Conservation (phyloP, 148 eudicot species). For the Spergularia marina region DNA sequence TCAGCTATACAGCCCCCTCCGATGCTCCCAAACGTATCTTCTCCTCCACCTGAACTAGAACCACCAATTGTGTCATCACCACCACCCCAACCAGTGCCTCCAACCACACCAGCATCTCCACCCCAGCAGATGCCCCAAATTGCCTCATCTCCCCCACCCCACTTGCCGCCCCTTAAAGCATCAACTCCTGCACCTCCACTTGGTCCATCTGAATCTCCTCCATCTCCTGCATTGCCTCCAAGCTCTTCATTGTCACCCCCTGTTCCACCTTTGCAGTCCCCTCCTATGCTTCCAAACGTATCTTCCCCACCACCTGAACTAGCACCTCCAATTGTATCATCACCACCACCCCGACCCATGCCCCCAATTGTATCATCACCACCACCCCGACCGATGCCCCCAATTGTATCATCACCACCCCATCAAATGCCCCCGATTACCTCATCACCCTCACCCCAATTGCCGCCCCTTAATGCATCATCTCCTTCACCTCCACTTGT, state of each 20-base stretch:
- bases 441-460: background rate
- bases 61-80: background rate
- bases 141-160: background rate
- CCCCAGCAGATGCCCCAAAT: constrained; percentile 2
- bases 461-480: constrained; percentile 2
- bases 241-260: constrained; percentile 26
- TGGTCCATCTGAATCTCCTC: constrained; percentile 12
- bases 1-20: constrained; percentile 16
- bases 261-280: constrained; percentile 4
- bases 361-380: too few species aligned
- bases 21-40: background rate
- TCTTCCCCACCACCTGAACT: constrained; percentile 13
- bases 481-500: constrained; percentile 20
- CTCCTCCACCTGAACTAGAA: constrained; percentile 12
- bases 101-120: constrained; percentile 2
- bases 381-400: background rate
- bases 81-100: constrained; percentile 8
- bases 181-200: constrained; percentile 20
- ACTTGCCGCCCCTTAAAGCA: background rate
- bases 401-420: background rate
- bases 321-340: background rate
- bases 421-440: too few species aligned
- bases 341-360: background rate
- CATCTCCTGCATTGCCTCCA: constrained; percentile 15
- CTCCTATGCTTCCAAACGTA: background rate